These are phyloP conservation scores for Cordyceps cateniannulata DNA, from an alignment of 2,329 filamentous ascomycete genomes.

Conservation along the genomic window DNA sequence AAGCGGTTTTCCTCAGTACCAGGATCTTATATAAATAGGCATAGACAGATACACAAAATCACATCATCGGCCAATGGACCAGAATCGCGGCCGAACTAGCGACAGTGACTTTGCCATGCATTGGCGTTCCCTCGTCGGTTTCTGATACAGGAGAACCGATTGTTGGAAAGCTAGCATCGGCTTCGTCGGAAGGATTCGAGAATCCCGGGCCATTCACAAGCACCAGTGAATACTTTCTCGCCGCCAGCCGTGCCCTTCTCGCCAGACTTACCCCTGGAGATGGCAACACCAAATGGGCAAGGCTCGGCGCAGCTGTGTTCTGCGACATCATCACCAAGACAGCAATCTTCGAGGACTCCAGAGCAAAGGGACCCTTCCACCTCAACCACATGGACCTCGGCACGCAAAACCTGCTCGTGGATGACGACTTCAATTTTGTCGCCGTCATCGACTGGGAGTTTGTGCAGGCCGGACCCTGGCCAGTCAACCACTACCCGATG, in stretches of 20 bases:
- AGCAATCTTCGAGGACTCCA: conserved; percentile 16
- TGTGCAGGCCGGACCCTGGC: conserved; percentile 24
- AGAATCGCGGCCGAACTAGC: conserved; percentile 18
- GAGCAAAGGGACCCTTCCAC: conserved; percentile 14
- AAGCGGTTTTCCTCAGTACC: neutral
- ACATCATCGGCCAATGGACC: conserved; percentile 20
- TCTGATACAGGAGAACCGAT: conserved; percentile 16
- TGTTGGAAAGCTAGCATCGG: conserved; percentile 16
- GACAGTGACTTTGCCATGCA: conserved; percentile 17
- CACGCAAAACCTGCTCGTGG: conserved; percentile 27
- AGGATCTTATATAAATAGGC: too few relatives aligned
- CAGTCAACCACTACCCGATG: conserved; percentile 25
- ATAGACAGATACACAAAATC: conserved; percentile 12
- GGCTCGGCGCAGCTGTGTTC: conserved; percentile 18
- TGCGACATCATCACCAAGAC: conserved; percentile 17
- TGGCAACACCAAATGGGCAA: neutral
- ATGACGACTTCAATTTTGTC: conserved; percentile 24
- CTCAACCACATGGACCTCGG: conserved; percentile 29
- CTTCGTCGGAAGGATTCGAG: neutral
- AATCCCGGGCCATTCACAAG: conserved; percentile 18
- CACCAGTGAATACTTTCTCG: conserved; percentile 19
- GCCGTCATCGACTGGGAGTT: conserved; percentile 28
- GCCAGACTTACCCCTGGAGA: neutral
- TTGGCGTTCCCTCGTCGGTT: conserved; percentile 20
- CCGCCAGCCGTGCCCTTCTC: conserved; percentile 16